A percentile compares a stretch with the other conserved stretches of the same genome.
These are phyloP conservation scores for Magnaporthiopsis rhizophila DNA, from an alignment of 2,329 filamentous ascomycete species.

Conservation along the genomic window DNA sequence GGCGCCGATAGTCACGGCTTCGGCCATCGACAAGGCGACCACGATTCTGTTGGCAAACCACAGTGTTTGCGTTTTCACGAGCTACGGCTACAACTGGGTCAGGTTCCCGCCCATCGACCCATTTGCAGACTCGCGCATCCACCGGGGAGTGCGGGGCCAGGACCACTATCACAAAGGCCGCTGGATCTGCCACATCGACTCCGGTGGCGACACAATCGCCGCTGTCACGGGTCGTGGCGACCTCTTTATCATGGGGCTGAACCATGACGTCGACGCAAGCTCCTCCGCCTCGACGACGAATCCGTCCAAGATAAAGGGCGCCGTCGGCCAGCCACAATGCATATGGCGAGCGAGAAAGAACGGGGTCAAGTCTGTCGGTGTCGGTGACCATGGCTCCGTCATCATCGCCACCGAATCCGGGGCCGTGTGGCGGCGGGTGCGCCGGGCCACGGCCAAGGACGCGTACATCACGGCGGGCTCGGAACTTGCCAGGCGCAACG, in stretches of 20 bases:
- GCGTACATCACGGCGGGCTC: conserved; percentile 36
- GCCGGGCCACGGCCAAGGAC: conserved; percentile 72
- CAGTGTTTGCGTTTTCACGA: conserved; percentile 89
- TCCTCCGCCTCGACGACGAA: conserved; percentile 75
- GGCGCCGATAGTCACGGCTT: conserved; percentile 66
- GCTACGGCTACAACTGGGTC: conserved; percentile 90
- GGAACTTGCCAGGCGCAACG: conserved; percentile 59
- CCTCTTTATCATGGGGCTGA: conserved; percentile 76
- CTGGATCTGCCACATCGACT: conserved; percentile 65
- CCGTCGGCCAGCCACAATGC: conserved; percentile 68
- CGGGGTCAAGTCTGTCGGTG: conserved; percentile 75
- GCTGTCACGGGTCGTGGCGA: conserved; percentile 79
- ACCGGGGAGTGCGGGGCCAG: no score
- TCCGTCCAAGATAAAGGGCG: conserved; percentile 78
- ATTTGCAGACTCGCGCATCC: conserved; percentile 34
- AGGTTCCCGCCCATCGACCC: conserved; percentile 68
- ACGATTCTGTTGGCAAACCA: conserved; percentile 77
- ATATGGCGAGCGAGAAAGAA: conserved; percentile 88
- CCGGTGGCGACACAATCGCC: conserved; percentile 86
- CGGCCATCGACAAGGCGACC: conserved; percentile 85
- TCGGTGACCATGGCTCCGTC: conserved; percentile 89
- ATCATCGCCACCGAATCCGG: conserved; percentile 90
- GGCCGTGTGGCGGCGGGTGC: conserved; percentile 85
- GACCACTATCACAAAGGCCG: conserved; percentile 47
- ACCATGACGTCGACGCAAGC: conserved; percentile 54